Evolutionary conservation across 257 asterid species (phyloP).

Genomic region (Solanum gandarillasii): DNA sequence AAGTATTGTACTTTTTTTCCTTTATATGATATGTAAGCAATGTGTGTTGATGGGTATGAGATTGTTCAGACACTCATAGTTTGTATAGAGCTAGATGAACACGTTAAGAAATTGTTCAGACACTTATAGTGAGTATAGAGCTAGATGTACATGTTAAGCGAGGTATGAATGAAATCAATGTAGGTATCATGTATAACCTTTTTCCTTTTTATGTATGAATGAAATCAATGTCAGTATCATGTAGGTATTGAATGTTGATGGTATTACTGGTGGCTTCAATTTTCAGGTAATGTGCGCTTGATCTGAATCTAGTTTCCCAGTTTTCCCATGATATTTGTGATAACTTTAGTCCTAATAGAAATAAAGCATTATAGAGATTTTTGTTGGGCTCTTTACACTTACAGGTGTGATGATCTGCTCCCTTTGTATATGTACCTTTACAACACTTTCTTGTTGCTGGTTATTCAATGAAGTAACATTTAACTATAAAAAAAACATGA

Average conservation of each 20-base stretch:
- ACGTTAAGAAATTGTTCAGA: too few species aligned
- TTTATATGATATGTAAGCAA: conserved; percentile 29
- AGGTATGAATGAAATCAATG: too few species aligned
- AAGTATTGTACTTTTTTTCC: background rate
- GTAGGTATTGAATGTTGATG: conserved; percentile 62
- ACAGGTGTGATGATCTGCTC: background rate
- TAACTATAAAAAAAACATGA: background rate
- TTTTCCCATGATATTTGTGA: background rate
- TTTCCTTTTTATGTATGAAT: conserved; percentile 40
- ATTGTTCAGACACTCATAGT: too few species aligned
- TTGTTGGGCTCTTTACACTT: background rate
- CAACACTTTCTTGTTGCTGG: background rate
- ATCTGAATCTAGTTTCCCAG: background rate
- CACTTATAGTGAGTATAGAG: too few species aligned
- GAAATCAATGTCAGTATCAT: conserved; percentile 55
- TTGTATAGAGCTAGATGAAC: too few species aligned
- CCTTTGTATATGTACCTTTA: background rate
- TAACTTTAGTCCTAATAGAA: background rate
- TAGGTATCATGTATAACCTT: too few species aligned
- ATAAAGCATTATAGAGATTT: background rate
- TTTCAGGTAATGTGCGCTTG: conserved; percentile 46
- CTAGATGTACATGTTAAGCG: too few species aligned
- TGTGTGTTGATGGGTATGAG: conserved; percentile 26
- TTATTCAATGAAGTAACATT: background rate
- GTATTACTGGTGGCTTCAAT: conserved; percentile 92